Evolutionary conservation across 129 eudicot genomes (phyloP).

Genomic region (Saussurea involucrata): DNA sequence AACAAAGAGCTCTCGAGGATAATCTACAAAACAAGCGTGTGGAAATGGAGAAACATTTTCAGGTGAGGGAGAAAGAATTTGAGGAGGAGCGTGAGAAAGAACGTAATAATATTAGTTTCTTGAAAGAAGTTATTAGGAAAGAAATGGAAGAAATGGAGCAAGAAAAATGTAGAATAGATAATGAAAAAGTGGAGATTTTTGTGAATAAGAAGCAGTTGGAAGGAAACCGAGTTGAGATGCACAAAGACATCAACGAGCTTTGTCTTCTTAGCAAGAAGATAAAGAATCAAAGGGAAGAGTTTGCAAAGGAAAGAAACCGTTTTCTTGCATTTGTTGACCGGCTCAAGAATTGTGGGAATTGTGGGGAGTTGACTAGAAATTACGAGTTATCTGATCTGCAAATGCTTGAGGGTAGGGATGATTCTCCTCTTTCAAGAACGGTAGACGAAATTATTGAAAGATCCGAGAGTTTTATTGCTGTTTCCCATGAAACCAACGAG

Average conservation of each 20-base stretch:
- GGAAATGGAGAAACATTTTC: conserved; percentile 51
- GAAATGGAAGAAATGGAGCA: conserved; percentile 53
- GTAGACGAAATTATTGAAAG: conserved; percentile 30
- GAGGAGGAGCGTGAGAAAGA: conserved; percentile 56
- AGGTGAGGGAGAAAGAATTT: conserved; percentile 52
- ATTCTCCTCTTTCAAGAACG: conserved; percentile 30
- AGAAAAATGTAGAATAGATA: conserved; percentile 45
- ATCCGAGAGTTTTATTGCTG: conserved; percentile 23
- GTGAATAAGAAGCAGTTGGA: conserved; percentile 46
- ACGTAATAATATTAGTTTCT: conserved; percentile 30
- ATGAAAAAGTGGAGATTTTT: conserved; percentile 49
- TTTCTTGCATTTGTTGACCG: conserved; percentile 60
- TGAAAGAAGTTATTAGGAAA: conserved; percentile 48
- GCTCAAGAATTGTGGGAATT: conserved; percentile 49
- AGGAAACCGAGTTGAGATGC: conserved; percentile 64
- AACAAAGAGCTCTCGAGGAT: conserved; percentile 46
- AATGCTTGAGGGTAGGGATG: conserved; percentile 28
- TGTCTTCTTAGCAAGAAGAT: conserved; percentile 66
- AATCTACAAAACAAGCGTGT: conserved; percentile 42
- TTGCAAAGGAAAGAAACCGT: conserved; percentile 46
- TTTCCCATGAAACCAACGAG: conserved; percentile 10
- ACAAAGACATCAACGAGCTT: conserved; percentile 64
- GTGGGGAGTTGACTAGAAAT: conserved; percentile 50
- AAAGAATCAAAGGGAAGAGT: conserved; percentile 58
- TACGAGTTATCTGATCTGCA: conserved; percentile 46